phyloP scores from a whole-genome alignment of 441 rosid genomes.

The Populus hybrid region DNA sequence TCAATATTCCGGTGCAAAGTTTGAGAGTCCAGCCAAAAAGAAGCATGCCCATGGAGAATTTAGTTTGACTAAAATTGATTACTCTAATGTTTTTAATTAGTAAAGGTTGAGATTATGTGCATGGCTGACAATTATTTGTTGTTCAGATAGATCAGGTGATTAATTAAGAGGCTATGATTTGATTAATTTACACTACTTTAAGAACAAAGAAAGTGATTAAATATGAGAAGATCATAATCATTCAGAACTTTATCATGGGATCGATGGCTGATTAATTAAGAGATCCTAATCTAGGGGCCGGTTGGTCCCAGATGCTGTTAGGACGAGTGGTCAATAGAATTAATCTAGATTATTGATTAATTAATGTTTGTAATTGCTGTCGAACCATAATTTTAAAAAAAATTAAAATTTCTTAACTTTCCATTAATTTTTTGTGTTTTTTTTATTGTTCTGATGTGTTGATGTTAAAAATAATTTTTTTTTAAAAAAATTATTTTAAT shows the following conservation, averaged over 20 bases:
- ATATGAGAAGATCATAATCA: neutral
- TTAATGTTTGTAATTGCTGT: too few relatives aligned
- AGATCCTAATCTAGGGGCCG: neutral
- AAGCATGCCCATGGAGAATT: neutral
- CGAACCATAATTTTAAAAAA: too few relatives aligned
- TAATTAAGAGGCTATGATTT: neutral
- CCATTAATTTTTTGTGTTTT: too few relatives aligned
- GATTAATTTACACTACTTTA: neutral
- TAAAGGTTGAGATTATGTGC: slow-evolving; percentile 5
- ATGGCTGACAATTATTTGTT: neutral
- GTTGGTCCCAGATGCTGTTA: neutral
- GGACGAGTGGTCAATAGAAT: too few relatives aligned
- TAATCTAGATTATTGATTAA: too few relatives aligned
- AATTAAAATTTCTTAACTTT: too few relatives aligned
- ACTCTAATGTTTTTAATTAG: neutral
- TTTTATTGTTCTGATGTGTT: fast-evolving
- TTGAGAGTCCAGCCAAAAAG: slow-evolving; percentile 8
- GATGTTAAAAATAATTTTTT: too few relatives aligned
- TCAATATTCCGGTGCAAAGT: neutral
- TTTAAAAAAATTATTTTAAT: too few relatives aligned
- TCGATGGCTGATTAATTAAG: neutral
- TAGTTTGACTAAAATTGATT: neutral
- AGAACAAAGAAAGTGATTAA: neutral
- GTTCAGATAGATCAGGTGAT: neutral
- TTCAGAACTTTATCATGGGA: neutral